Evolutionary conservation across 1,284 basidiomycete species (phyloP).

Genomic region (Leccinum holopus): DNA sequence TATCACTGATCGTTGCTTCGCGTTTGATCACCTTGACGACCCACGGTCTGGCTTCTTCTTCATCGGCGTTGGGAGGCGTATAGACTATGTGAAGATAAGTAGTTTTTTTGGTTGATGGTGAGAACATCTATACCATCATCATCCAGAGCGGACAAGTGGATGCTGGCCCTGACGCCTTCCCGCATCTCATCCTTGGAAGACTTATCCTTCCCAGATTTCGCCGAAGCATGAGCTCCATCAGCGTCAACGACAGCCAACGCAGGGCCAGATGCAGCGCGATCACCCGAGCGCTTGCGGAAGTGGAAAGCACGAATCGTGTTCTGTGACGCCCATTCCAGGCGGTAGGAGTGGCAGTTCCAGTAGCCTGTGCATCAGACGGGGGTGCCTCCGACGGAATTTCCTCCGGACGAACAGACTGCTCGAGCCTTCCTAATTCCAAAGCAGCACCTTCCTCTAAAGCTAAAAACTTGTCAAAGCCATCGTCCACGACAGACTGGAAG

Average conservation of each 20-base stretch:
- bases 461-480: slow-evolving; percentile 76
- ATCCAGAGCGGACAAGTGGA: slow-evolving; percentile 75
- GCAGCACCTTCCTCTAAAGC: slow-evolving; percentile 72
- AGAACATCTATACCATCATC: slow-evolving; percentile 63
- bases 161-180: slow-evolving; percentile 73
- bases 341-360: slow-evolving; percentile 12
- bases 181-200: slow-evolving; percentile 45
- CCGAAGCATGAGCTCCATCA: slow-evolving; percentile 29
- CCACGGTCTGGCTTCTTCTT: slow-evolving; percentile 65
- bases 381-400: slow-evolving; percentile 18
- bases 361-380: slow-evolving; percentile 18
- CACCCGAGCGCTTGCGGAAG: slow-evolving; percentile 53
- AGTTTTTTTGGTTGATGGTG: slow-evolving; percentile 73
- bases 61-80: slow-evolving; percentile 33
- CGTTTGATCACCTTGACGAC: slow-evolving; percentile 87
- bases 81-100: slow-evolving; percentile 86
- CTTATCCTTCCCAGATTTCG: slow-evolving; percentile 41
- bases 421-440: slow-evolving; percentile 69
- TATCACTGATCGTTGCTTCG: slow-evolving; percentile 66
- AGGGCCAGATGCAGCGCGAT: slow-evolving; percentile 60
- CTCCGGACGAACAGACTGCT: slow-evolving; percentile 30
- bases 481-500: slow-evolving; percentile 72
- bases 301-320: slow-evolving; percentile 65
- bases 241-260: slow-evolving; percentile 75
- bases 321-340: slow-evolving; percentile 24